Evolutionary conservation across 345 rosid genomes (phyloP), one percentile per base, ranked within the genome.

Genomic region (Boechera divaricarpa): DNA sequence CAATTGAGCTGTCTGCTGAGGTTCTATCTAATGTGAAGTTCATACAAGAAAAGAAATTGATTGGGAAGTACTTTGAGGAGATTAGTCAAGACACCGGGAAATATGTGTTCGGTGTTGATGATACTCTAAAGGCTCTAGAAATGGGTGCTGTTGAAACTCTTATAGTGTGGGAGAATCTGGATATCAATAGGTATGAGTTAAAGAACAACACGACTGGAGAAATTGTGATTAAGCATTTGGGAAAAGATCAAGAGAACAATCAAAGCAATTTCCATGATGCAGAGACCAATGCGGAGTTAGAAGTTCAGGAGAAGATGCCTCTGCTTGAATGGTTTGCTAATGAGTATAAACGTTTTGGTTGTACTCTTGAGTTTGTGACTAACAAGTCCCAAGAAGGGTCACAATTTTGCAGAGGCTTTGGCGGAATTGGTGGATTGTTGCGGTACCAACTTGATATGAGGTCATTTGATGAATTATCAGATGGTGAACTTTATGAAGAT

Each of bases 301-400:
- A 93, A 73, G 89, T 87, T 80, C 86, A 75, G 56, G 97, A 93
- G 55, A 93, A 91, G 83, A 56, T 78, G 82, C 84, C 95, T 21
- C 78, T 93, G 29, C 97, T 93, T 3, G 98, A 93, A 76, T 91
- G 98, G 98, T 93, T 93, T 84, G 98, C 97, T 41, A 88, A 89
- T 39, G 97, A 90, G 77, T 91, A 91, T 84, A 91, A 86, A 84
- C 79, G 83, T 48, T 93, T 91, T 66, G 98, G 98, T 62, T 93
- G 98, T 78, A 79, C 87, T 0, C 89, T 91, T 44, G 93, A 93
- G 61, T 91, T 93, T 64, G 93, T 93, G 61, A 93, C 98, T 52
- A 91, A 93, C 76, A 91, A 91, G 74, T 91, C 98, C n/a, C 95
- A 93, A 80, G 95, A 93, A 77, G 97, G 98, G 13, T 92, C 96